Base-by-base conservation (phyloP, 164 flowering plant genomes). In the Vitis cinerea region DNA sequence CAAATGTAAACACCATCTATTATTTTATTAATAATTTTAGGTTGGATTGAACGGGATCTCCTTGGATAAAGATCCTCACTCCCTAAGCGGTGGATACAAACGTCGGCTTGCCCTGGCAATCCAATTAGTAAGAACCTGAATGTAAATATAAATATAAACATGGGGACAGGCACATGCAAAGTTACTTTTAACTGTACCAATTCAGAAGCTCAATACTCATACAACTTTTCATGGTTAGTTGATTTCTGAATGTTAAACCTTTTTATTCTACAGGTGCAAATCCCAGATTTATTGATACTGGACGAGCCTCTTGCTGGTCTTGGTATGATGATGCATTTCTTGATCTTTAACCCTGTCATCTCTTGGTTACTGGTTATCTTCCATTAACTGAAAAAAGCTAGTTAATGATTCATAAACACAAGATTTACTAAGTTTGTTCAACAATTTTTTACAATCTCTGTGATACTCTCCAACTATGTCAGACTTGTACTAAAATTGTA, bases 251-350 rank as follows among this genome's bases (percentile, higher is more conserved):
- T 49, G 29, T 48, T 66, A 13, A 13, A 53, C 51, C 4, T 17
- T 44, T 61, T 57, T 10, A 3, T n/a, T 74, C 64, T 73, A 74
- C 85, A 96, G 99, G 95, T 92, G 10, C 91, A 86, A 81, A 80
- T 78, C 70, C 99, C 98, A 63, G 95, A 93, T 66, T 75, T 96
- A 64, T 79, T 96, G 80, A 82, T 96, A 70, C 68, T 96, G 81
- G 99, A 96, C 75, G 99, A 96, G 80, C 99, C 99, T 75, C 98
- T 96, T 76, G 99, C 99, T 74, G 99, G 99, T 71, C 97, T 96
- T 77, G 99, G 99, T 96, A 93, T 69, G 85, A 64, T 66, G 52
- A 37, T 65, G 53, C 63, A 27, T 58, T 63, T 58, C 64, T 23
- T 63, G 27, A 17, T 63, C 62, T 78, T 53, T 14, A 59, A 47